A percentile compares a stretch with the other conserved stretches of the same genome.
Conservation (phyloP, 306 rosid species). For the Hippophae gyantsensis region DNA sequence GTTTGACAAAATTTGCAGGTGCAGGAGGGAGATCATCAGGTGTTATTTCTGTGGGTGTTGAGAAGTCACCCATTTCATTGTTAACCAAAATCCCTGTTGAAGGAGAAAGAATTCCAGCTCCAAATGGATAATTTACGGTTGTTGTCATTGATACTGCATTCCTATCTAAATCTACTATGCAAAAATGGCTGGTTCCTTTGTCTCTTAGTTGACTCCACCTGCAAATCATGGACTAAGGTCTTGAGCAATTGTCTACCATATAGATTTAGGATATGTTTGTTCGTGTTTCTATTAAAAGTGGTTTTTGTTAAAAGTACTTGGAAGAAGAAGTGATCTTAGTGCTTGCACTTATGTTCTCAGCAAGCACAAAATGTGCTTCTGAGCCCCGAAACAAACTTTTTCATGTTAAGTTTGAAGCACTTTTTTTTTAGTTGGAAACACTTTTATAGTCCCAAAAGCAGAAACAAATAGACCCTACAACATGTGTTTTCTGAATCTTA, state of each 20-base stretch:
- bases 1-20: constrained; percentile 69
- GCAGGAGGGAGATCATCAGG: constrained; percentile 70
- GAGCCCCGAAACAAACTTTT: too few relatives aligned
- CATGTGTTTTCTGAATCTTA: too few relatives aligned
- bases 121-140: constrained; percentile 52
- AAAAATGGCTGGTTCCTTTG: constrained; percentile 86
- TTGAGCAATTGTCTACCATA: neutral
- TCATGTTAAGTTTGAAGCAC: too few relatives aligned
- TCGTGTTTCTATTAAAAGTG: too few relatives aligned
- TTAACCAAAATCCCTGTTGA: constrained; percentile 83
- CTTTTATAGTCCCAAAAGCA: too few relatives aligned
- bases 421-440: too few relatives aligned
- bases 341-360: too few relatives aligned
- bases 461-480: too few relatives aligned
- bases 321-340: too few relatives aligned
- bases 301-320: too few relatives aligned
- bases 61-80: constrained; percentile 86
- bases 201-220: constrained; percentile 94
- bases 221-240: constrained; percentile 13
- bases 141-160: constrained; percentile 84
- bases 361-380: too few relatives aligned
- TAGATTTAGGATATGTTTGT: too few relatives aligned
- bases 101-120: constrained; percentile 65
- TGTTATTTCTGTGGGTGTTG: constrained; percentile 53
- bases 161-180: constrained; percentile 79